Evolutionary conservation across 371 early-diverging fungal genomes (phyloP), one percentile per base, ranked within the genome.

Genomic region (Lichtheimia corymbifera): DNA sequence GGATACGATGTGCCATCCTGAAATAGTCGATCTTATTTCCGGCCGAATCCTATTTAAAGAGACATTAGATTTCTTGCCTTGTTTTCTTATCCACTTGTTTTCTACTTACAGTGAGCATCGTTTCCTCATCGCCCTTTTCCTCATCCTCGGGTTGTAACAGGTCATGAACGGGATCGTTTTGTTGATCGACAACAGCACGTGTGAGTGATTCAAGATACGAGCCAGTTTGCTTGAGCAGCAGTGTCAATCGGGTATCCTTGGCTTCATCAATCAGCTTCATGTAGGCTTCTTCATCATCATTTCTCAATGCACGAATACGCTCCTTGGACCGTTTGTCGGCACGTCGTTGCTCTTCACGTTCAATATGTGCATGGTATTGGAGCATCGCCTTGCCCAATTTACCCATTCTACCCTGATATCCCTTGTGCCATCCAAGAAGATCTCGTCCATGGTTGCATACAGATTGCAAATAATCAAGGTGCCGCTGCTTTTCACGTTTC

Each of bases 281-380:
- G 70, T 98, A 97, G 0, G 94, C 97, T 59, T 93, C 96, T 79
- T 98, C 98, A 80, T 97, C 94, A 82, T 96, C 93, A 56, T 88
- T 83, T 70, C 92, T 93, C 67, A 97, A 82, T 15, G 97, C 96
- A 62, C 89, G 87, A 55, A 98, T 82, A 92, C 98, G 97, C 73
- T 97, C 97, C 75, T 91, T 92, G 1, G 92, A 85, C 12, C 91
- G 71, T 28, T 91, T 85, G 68, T 93, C 93, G 14, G 81, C 71
- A 47, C 92, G 87, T 70, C 89, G 90, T 68, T 92, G 92, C 66
- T 97, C 97, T 66, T 96, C 96, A 73, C 94, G 93, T 68, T 95
- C 94, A 40, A 92, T 82, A 45, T 86, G 83, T 15, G 78, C 74
- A 71, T 97, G 98, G 77, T 85, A 88, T 44, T 88, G 83, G 17